phyloP scores from a whole-genome alignment of 805 yeast species.

The Starmerella bombicola region DNA sequence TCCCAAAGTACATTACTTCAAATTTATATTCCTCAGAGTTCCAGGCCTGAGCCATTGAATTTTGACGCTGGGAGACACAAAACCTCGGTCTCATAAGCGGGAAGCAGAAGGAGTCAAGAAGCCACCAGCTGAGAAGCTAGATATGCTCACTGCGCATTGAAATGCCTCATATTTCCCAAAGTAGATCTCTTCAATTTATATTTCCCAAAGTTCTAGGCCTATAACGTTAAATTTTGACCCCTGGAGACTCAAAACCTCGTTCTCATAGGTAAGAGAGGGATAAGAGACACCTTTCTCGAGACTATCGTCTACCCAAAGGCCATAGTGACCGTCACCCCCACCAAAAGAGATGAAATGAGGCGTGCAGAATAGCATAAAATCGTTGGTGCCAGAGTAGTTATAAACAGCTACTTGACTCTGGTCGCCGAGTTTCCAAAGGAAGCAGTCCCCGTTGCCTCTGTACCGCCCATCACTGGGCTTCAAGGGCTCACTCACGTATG shows the following conservation, averaged over 20 bases:
- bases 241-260: constrained; percentile 57
- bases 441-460: constrained; percentile 92
- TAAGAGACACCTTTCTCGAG: constrained; percentile 66
- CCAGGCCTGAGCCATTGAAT: too few species aligned
- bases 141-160: too few species aligned
- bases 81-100: too few species aligned
- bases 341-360: constrained; percentile 71
- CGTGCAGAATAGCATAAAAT: constrained; percentile 72
- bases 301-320: constrained; percentile 73
- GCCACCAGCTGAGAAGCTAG: too few species aligned
- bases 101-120: too few species aligned
- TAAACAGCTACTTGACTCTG: constrained; percentile 51
- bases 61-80: too few species aligned
- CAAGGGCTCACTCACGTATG: constrained; percentile 56
- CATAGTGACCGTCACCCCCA: constrained; percentile 86
- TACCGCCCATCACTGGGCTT: constrained; percentile 54
- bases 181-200: too few species aligned
- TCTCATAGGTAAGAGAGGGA: constrained; percentile 75
- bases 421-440: constrained; percentile 66
- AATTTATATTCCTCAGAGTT: too few species aligned
- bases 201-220: constrained; percentile 77
- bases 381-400: constrained; percentile 80
- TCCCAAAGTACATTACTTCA: too few species aligned
- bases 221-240: constrained; percentile 56
- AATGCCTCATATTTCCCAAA: too few species aligned